Base-by-base conservation (phyloP, 176 grass and related monocot genomes). In the Eragrostis nindensis region DNA sequence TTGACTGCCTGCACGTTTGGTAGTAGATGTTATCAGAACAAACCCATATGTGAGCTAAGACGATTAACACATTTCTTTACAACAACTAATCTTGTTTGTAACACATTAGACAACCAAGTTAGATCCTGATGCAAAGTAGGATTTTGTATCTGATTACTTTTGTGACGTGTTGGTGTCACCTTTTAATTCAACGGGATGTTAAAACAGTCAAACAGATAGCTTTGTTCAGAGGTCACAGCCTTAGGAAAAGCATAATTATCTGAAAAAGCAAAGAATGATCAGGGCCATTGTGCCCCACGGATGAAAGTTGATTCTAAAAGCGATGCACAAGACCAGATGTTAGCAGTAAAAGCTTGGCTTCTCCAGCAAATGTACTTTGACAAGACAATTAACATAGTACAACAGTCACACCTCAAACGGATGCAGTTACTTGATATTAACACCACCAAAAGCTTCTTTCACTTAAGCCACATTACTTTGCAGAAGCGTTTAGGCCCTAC, bases 161-260 rank as follows among this genome's bases (percentile, higher is more conserved):
- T 46, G 4, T 30, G 13, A 57, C 29, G 16, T 60, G 82, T n/a
- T 84, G 77, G 41, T 81, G 27, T 14, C 48, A 82, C 61, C 44
- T 80, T 83, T 91, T 53, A 66, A 70, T 75, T 57, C 75, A 81
- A 83, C 27, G 47, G 27, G 7, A 74, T 57, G 36, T 72, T 52
- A 84, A 87, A 82, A 81, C 86, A 59, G 89, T 94, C 89, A 91
- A 91, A 94, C 83, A 40, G 50, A 40, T 72, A 60, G 78, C 86
- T 91, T 94, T 86, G 81, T 70, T 88, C 81, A 91, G 72, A 85
- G 49, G 26, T 38, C 82, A 89, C 92, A 95, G 89, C 92, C 92
- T 95, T 92, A 85, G 62, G 65, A 83, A 92, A 94, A 86, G 79
- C n/a, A 82, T 71, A 62, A 80, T 73, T 24, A 89, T 91, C 77